Evolutionary conservation across 2,329 filamentous ascomycete genomes (phyloP).

Genomic region (Colletotrichum sp.): DNA sequence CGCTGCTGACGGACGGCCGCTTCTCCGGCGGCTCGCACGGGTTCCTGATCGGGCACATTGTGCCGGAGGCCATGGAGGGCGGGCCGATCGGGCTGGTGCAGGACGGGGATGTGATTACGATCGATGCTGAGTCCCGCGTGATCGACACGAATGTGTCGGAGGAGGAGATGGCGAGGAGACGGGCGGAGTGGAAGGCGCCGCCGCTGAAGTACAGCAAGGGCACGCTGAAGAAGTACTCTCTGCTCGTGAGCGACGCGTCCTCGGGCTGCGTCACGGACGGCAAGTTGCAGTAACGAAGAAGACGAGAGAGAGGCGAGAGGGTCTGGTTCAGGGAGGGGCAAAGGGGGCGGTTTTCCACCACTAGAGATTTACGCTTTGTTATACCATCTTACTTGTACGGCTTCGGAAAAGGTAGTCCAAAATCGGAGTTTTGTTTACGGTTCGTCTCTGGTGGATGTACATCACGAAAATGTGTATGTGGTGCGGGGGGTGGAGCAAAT

Average conservation of each 20-base stretch:
- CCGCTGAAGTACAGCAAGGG: conserved; percentile 64
- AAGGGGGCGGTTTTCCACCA: neutral
- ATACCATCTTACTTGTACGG: conserved; percentile 20
- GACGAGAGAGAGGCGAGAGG: neutral
- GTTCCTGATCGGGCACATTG: conserved; percentile 87
- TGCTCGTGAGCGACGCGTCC: conserved; percentile 63
- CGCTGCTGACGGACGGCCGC: conserved; percentile 75
- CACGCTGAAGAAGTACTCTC: conserved; percentile 74
- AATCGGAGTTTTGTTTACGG: conserved; percentile 23
- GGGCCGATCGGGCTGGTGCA: conserved; percentile 84
- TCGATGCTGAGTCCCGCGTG: conserved; percentile 78
- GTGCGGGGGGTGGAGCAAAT: neutral
- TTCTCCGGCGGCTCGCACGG: conserved; percentile 86
- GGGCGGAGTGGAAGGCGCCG: conserved; percentile 67
- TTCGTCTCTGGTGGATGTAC: neutral
- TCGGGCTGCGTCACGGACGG: conserved; percentile 64
- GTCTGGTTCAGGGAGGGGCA: neutral
- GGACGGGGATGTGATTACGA: conserved; percentile 81
- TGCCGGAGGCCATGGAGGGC: conserved; percentile 85
- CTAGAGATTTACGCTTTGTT: conserved; percentile 16
- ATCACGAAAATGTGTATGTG: neutral
- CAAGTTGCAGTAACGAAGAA: conserved; percentile 21
- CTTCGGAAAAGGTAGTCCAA: conserved; percentile 22
- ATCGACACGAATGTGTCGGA: conserved; percentile 71
- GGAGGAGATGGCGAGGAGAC: conserved; percentile 64